phyloP scores from a whole-genome alignment of 768 basidiomycete species.

The Hygrocybe coccinea region DNA sequence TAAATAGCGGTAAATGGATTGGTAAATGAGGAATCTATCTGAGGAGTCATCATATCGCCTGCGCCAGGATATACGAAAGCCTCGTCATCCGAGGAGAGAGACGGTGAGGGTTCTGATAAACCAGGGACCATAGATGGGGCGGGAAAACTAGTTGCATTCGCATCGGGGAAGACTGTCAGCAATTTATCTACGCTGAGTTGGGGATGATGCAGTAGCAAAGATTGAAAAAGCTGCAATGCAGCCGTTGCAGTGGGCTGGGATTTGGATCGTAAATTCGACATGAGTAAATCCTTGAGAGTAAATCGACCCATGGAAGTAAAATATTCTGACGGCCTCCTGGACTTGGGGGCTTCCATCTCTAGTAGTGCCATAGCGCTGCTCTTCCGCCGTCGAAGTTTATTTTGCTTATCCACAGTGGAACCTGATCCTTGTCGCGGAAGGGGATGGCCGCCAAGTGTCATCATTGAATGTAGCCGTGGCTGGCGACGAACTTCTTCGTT shows the following conservation, averaged over 20 bases:
- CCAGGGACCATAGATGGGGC: slow-evolving; percentile 43
- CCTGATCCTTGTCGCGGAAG: slow-evolving; percentile 33
- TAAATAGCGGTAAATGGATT: slow-evolving; percentile 37
- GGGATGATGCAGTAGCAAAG: slow-evolving; percentile 68
- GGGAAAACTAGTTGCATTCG: slow-evolving; percentile 70
- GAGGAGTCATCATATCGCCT: slow-evolving; percentile 21
- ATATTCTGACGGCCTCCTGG: slow-evolving; percentile 69
- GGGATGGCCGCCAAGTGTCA: slow-evolving; percentile 38
- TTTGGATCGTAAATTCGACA: slow-evolving; percentile 70
- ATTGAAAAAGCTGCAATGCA: slow-evolving; percentile 75
- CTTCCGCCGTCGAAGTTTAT: slow-evolving; percentile 57
- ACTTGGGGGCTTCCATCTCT: slow-evolving; percentile 75
- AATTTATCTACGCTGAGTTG: slow-evolving; percentile 60
- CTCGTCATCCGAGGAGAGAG: slow-evolving; percentile 40
- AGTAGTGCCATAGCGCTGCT: slow-evolving; percentile 90
- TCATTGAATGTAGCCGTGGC: slow-evolving; percentile 42
- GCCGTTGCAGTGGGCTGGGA: slow-evolving; percentile 63
- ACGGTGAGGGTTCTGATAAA: slow-evolving; percentile 6
- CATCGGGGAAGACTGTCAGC: slow-evolving; percentile 63
- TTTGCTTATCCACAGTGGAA: slow-evolving; percentile 34
- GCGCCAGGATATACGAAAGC: slow-evolving; percentile 41
- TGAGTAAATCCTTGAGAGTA: slow-evolving; percentile 83
- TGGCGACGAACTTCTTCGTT: slow-evolving; percentile 54
- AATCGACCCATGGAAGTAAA: slow-evolving; percentile 85
- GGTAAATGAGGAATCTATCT: slow-evolving; percentile 5